phyloP scores from a whole-genome alignment of 768 basidiomycete species.

The Tricholoma flavovirens region DNA sequence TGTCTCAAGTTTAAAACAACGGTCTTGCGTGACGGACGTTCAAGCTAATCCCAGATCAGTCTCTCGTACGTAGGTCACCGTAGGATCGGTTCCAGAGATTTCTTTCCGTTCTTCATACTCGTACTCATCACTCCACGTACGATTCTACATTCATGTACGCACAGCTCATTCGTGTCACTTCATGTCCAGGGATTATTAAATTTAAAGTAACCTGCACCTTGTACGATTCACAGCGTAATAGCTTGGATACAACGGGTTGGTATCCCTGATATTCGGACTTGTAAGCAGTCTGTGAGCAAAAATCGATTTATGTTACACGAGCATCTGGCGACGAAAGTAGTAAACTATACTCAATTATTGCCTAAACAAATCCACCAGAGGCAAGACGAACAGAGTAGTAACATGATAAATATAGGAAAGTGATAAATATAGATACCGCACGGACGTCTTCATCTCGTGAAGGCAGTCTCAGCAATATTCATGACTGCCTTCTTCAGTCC shows the following conservation, averaged over 20 bases:
- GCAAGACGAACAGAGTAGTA: neutral
- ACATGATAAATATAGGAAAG: too few relatives aligned
- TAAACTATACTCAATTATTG: neutral
- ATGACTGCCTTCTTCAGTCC: constrained; percentile 2
- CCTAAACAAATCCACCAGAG: neutral
- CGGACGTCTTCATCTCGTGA: neutral
- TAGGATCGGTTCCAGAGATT: too few relatives aligned
- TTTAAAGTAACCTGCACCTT: too few relatives aligned
- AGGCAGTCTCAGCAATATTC: neutral
- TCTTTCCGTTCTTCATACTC: too few relatives aligned
- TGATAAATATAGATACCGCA: neutral
- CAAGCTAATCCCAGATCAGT: too few relatives aligned
- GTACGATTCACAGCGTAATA: too few relatives aligned
- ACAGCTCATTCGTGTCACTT: too few relatives aligned
- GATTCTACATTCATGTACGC: too few relatives aligned
- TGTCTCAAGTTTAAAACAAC: neutral
- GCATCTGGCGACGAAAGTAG: neutral
- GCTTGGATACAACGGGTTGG: too few relatives aligned
- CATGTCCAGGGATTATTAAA: too few relatives aligned
- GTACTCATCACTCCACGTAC: too few relatives aligned
- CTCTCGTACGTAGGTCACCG: too few relatives aligned
- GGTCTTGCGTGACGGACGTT: neutral
- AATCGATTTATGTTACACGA: neutral
- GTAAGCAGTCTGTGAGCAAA: neutral
- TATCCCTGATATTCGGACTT: neutral